Evolutionary conservation across 2,329 filamentous ascomycete genomes (phyloP).

Genomic region (Arthrobotrys sinensis): DNA sequence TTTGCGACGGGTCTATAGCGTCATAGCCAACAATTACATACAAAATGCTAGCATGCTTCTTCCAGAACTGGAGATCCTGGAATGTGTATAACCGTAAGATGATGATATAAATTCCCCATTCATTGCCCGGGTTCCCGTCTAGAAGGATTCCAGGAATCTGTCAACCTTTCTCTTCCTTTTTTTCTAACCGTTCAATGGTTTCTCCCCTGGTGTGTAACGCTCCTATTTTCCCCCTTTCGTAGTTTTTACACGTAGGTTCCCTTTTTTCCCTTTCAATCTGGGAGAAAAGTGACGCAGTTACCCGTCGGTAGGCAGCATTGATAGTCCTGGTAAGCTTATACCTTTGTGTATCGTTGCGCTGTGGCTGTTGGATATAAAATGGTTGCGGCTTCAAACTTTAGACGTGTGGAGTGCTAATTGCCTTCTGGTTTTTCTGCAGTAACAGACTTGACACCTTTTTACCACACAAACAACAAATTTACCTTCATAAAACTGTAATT

Average conservation of each 20-base stretch:
- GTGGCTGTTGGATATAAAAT: background rate
- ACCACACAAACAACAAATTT: slow-evolving; percentile 23
- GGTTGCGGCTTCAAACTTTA: background rate
- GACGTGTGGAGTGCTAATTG: background rate
- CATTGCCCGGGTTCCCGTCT: background rate
- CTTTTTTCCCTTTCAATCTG: background rate
- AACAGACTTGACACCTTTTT: slow-evolving; percentile 5
- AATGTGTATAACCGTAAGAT: slow-evolving; percentile 13
- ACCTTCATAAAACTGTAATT: background rate
- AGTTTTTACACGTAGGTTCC: background rate
- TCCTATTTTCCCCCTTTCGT: background rate
- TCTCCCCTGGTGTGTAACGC: slow-evolving; percentile 17
- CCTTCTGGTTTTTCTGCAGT: background rate
- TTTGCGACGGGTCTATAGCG: slow-evolving; percentile 22
- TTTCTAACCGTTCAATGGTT: background rate
- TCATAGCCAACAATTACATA: slow-evolving; percentile 25
- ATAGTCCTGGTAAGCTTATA: slow-evolving; percentile 42
- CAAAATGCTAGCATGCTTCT: background rate
- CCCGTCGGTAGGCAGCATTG: slow-evolving; percentile 15
- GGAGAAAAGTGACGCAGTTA: slow-evolving; percentile 20
- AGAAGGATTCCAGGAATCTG: slow-evolving; percentile 8
- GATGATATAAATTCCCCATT: slow-evolving; percentile 49
- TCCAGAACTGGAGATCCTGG: background rate
- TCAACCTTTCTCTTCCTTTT: background rate
- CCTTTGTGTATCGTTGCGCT: background rate